Conservation (phyloP, 495 filamentous ascomycete genomes). For the Daldinia caldariorum region DNA sequence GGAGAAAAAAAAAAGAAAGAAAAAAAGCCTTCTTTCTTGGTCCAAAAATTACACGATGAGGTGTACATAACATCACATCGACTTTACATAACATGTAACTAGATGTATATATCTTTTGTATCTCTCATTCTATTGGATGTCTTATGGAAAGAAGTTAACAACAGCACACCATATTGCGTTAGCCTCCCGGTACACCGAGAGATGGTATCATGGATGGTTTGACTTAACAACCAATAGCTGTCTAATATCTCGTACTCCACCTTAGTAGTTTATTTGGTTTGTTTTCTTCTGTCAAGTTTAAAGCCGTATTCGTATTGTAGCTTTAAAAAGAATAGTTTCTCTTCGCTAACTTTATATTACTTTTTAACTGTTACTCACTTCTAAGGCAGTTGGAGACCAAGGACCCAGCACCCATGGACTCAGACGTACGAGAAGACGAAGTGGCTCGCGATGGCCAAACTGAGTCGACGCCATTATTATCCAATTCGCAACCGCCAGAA, state of each 20-base stretch:
- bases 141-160: neutral
- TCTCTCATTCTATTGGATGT: neutral
- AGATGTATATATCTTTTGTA: neutral
- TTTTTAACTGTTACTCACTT: neutral
- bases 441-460: conserved; percentile 1
- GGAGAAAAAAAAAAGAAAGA: too few relatives aligned
- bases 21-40: neutral
- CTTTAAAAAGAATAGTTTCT: neutral
- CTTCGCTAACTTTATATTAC: neutral
- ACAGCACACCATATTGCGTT: neutral
- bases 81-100: neutral
- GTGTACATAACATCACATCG: neutral
- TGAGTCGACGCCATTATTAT: conserved; percentile 26
- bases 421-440: conserved; percentile 13
- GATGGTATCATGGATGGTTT: conserved; percentile 1
- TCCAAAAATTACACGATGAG: neutral
- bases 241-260: conserved; percentile 5
- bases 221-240: neutral
- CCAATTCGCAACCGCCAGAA: conserved; percentile 13
- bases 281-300: neutral
- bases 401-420: conserved; percentile 7
- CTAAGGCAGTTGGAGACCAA: neutral
- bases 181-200: neutral
- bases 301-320: neutral
- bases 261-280: neutral